These are phyloP conservation scores for Mucor piriformis DNA, from an alignment of 371 early-diverging fungal species.

Conservation along the genomic window DNA sequence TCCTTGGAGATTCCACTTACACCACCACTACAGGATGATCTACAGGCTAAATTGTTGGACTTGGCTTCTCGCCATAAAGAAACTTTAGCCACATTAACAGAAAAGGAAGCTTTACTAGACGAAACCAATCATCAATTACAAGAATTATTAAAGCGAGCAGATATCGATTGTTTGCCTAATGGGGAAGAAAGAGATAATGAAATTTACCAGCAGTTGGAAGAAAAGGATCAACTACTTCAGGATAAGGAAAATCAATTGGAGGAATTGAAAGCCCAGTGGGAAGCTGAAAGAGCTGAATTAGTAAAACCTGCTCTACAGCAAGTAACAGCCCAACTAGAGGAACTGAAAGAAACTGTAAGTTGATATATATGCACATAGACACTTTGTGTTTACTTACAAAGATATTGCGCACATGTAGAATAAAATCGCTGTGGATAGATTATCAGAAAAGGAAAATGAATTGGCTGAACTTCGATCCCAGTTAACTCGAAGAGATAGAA, in stretches of 20 bases:
- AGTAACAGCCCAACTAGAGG: constrained; percentile 41
- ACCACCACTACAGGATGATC: neutral
- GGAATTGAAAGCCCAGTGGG: constrained; percentile 36
- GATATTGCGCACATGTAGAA: no score
- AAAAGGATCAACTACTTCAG: constrained; percentile 36
- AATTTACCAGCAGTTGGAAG: constrained; percentile 22
- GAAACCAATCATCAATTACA: constrained; percentile 33
- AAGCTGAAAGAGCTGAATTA: constrained; percentile 38
- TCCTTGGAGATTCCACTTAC: neutral
- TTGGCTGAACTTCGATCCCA: constrained; percentile 39
- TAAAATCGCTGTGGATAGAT: constrained; percentile 35
- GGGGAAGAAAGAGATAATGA: neutral
- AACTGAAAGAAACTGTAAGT: constrained; percentile 43
- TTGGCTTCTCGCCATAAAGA: constrained; percentile 18
- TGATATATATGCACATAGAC: neutral
- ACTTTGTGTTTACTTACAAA: no score
- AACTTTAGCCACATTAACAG: constrained; percentile 9
- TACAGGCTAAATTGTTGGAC: neutral
- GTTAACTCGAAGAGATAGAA: constrained; percentile 38
- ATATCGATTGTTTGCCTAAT: neutral
- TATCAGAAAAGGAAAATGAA: constrained; percentile 48
- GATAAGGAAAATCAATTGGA: constrained; percentile 37
- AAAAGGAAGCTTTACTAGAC: constrained; percentile 30
- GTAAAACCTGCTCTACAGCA: constrained; percentile 45
- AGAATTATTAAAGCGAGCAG: constrained; percentile 15